Conservation (phyloP, 768 basidiomycete genomes). For the Chlorophyllum brunneum region DNA sequence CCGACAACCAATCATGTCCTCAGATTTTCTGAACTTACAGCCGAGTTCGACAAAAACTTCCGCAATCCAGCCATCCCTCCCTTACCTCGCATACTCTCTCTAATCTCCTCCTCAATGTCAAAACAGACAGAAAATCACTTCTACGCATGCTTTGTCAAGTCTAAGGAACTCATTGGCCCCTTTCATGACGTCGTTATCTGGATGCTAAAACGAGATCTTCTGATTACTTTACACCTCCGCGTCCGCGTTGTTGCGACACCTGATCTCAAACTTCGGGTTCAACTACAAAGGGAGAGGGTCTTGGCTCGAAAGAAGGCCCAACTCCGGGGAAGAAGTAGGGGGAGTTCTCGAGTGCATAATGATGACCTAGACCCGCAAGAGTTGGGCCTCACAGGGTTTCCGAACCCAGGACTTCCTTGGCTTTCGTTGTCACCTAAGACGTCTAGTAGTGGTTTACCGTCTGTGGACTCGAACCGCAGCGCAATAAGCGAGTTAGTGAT, state of each 20-base stretch:
- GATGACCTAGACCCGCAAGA: slow-evolving; percentile 17
- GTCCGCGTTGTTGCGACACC: slow-evolving; percentile 79
- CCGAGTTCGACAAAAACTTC: slow-evolving; percentile 63
- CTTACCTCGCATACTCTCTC: slow-evolving; percentile 69
- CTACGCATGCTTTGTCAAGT: slow-evolving; percentile 71
- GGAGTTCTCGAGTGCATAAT: slow-evolving; percentile 12
- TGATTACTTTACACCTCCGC: slow-evolving; percentile 81
- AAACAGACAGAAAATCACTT: slow-evolving; percentile 70
- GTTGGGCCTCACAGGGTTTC: slow-evolving; percentile 3
- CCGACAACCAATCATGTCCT: not conserved
- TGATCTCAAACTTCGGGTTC: slow-evolving; percentile 71
- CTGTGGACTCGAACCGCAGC: slow-evolving; percentile 41
- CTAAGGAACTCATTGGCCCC: slow-evolving; percentile 60
- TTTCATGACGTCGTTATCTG: slow-evolving; percentile 86
- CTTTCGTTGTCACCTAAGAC: slow-evolving; percentile 52
- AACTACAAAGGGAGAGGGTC: slow-evolving; percentile 35
- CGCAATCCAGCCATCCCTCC: slow-evolving; percentile 56
- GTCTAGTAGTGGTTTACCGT: slow-evolving; percentile 33
- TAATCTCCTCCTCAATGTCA: slow-evolving; percentile 65
- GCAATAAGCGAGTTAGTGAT: slow-evolving; percentile 37
- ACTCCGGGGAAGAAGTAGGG: slow-evolving; percentile 17
- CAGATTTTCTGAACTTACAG: slow-evolving; percentile 51
- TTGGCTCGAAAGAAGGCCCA: slow-evolving; percentile 25
- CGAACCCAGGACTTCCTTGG: slow-evolving; percentile 35
- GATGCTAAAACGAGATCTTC: slow-evolving; percentile 85